A percentile compares a stretch with the other conserved stretches of the same genome.
These are phyloP conservation scores for Agaricus bisporus DNA, from an alignment of 768 basidiomycete genomes.

Conservation along the genomic window DNA sequence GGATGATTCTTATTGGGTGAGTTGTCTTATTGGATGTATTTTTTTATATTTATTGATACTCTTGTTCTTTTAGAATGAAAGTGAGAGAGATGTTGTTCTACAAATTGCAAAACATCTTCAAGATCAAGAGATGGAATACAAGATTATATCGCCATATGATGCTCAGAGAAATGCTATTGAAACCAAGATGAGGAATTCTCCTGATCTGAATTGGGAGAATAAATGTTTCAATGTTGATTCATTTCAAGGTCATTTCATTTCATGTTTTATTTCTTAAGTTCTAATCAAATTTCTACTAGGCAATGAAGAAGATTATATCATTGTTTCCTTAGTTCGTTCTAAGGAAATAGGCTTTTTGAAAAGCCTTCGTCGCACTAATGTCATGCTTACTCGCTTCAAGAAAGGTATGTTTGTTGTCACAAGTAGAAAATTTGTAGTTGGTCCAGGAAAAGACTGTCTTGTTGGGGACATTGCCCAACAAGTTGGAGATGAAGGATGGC, in stretches of 20 bases:
- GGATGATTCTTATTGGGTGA: constrained; percentile 29
- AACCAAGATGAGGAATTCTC: constrained; percentile 37
- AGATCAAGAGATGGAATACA: constrained; percentile 39
- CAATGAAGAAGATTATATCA: constrained; percentile 76
- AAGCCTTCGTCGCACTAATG: constrained; percentile 69
- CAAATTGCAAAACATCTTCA: constrained; percentile 54
- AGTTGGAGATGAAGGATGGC: constrained; percentile 33
- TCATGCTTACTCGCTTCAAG: constrained; percentile 82
- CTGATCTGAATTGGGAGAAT: constrained; percentile 54
- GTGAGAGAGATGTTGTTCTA: constrained; percentile 52
- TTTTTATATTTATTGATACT: constrained; percentile 1
- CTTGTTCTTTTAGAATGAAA: constrained; percentile 41
- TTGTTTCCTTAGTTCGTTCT: constrained; percentile 67
- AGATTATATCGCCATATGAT: constrained; percentile 81
- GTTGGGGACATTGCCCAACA: constrained; percentile 35
- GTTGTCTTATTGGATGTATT: constrained; percentile 8
- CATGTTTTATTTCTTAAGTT: constrained; percentile 6
- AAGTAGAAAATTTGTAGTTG: constrained; percentile 53
- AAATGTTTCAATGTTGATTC: constrained; percentile 84
- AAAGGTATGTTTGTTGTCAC: constrained; percentile 72
- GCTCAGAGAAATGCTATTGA: constrained; percentile 61
- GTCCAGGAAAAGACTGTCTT: constrained; percentile 40
- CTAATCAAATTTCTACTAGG: constrained; percentile 34
- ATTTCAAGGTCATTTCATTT: constrained; percentile 57
- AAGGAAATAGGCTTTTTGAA: constrained; percentile 60